These are phyloP conservation scores for Tulasnella sp. DNA, from an alignment of 768 basidiomycete genomes.

Conservation along the genomic window DNA sequence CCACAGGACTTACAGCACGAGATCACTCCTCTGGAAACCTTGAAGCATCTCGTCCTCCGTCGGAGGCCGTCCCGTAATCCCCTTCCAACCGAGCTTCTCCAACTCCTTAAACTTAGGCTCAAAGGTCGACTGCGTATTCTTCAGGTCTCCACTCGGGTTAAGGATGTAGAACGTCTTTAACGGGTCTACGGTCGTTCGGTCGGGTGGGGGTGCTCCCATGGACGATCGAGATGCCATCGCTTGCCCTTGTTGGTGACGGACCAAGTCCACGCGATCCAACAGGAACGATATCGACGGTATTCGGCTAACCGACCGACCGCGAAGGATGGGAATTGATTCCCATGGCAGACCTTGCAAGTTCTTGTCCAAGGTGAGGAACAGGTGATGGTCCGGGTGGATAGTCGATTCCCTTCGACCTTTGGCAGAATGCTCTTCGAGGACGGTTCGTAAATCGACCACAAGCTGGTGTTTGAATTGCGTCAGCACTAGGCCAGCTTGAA, in stretches of 20 bases:
- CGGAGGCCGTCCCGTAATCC: slow-evolving; percentile 67
- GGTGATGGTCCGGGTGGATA: slow-evolving; percentile 55
- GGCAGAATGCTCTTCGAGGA: slow-evolving; percentile 66
- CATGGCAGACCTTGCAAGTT: slow-evolving; percentile 86
- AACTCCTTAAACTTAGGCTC: slow-evolving; percentile 70
- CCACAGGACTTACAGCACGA: slow-evolving; percentile 72
- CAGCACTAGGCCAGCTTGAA: neutral
- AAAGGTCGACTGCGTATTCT: slow-evolving; percentile 78
- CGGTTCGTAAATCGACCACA: slow-evolving; percentile 71
- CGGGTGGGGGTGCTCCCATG: slow-evolving; percentile 34
- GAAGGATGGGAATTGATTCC: slow-evolving; percentile 87
- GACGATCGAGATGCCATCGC: slow-evolving; percentile 26
- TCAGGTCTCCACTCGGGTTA: slow-evolving; percentile 89
- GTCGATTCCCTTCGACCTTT: slow-evolving; percentile 36
- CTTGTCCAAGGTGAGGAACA: slow-evolving; percentile 87
- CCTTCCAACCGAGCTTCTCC: slow-evolving; percentile 75
- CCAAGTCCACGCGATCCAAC: slow-evolving; percentile 70
- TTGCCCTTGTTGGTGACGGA: slow-evolving; percentile 42
- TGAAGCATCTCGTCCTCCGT: slow-evolving; percentile 79
- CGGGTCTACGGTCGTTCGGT: slow-evolving; percentile 58
- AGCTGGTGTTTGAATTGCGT: slow-evolving; percentile 33
- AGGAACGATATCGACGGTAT: slow-evolving; percentile 88
- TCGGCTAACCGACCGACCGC: slow-evolving; percentile 84
- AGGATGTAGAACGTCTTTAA: slow-evolving; percentile 74
- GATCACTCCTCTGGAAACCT: slow-evolving; percentile 67